Evolutionary conservation across 2,329 filamentous ascomycete species (phyloP), one percentile per base, ranked within the genome.

Genomic region (Botrytis sinoallii): DNA sequence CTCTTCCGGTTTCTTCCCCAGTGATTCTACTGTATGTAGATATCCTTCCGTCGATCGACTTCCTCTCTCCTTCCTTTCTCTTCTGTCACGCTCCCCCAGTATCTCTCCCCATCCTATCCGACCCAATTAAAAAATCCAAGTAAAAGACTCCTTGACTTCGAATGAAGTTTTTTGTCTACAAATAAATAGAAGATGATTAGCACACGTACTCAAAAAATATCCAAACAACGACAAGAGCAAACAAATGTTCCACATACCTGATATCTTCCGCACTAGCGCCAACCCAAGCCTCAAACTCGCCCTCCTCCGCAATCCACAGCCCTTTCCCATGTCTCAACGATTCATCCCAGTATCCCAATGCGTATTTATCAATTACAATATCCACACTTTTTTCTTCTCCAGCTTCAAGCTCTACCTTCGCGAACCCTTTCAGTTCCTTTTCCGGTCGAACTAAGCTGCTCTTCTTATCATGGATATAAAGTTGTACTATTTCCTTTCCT

Each of bases 381-480:
- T 81, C 79, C 0, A 84, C 84, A 20, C 75, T 78, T 77, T 84
- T 81, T 8, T 82, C 82, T 76, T 85, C 86, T 6, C 88, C 89
- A 2, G 86, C 83, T 63, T 87, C 84, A 4, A 93, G 81, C 68
- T 83, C 85, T 0, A 92, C 86, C 81, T 92, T 93, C 74, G 87
- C 87, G 78, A 93, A 93, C 0, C 89, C 90, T 48, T 90, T 89
- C 1, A 93, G 84, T 81, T 93, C 91, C 82, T 93, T 93, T 77
- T 89, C 87, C 0, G 91, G 91, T 35, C 91, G 84, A 0, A 88
- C 87, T n/a, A 93, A 83, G 16, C 86, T 84, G 1, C 89, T 89
- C 79, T 88, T 88, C 68, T 88, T 84, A 61, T 92, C 90, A n/a
- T 85, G 85, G 66, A 93, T 84, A 77, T 93, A 93, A 3, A 90